Conservation (phyloP, 2,329 filamentous ascomycete genomes). For the Xylariaceae sp. region DNA sequence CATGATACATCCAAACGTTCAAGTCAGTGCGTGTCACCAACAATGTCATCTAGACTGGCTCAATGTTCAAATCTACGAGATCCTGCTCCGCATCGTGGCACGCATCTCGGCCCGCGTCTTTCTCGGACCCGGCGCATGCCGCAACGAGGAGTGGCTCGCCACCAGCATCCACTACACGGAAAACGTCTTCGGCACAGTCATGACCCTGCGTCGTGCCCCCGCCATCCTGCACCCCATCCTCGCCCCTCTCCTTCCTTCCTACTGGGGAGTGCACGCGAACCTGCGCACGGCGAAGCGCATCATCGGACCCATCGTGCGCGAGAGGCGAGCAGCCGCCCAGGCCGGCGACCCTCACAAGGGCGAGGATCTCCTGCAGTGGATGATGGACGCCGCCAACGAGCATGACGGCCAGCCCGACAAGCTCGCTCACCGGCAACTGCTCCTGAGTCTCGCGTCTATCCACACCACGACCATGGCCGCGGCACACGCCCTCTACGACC, state of each 20-base stretch:
- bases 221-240: constrained; percentile 6
- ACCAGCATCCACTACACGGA: constrained; percentile 9
- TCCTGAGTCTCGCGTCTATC: constrained; percentile 11
- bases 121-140: constrained; percentile 6
- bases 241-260: constrained; percentile 11
- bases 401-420: constrained; percentile 3
- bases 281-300: constrained; percentile 2
- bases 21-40: no score
- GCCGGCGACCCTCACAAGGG: constrained; percentile 3
- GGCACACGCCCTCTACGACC: constrained; percentile 10
- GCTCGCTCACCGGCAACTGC: constrained; percentile 6
- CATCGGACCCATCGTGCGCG: constrained; percentile 7
- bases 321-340: constrained; percentile 9
- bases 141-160: constrained; percentile 8
- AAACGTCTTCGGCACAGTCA: constrained; percentile 7
- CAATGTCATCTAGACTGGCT: no score
- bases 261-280: constrained; percentile 9
- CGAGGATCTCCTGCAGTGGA: constrained; percentile 13
- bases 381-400: constrained; percentile 2
- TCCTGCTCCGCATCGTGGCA: constrained; percentile 3
- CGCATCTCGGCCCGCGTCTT: constrained; percentile 4
- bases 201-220: constrained; percentile 9
- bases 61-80: constrained; percentile 2
- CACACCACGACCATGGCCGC: constrained; percentile 12
- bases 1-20: no score